Conservation (phyloP, 2,329 filamentous ascomycete species). For the Penicillium paneum region DNA sequence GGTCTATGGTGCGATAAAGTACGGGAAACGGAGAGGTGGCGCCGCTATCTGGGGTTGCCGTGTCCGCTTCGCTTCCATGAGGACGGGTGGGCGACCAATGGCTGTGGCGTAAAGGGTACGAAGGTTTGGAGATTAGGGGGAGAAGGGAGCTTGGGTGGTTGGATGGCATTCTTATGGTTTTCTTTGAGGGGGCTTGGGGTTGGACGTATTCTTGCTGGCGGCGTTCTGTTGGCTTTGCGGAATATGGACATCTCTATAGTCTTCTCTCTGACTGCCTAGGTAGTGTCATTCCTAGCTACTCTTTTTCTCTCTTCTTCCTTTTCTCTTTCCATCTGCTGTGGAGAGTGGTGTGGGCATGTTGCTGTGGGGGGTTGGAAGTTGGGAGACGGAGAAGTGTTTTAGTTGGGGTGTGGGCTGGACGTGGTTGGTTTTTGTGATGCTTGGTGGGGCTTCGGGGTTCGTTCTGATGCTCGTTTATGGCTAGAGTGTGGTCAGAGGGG, state of each 20-base stretch:
- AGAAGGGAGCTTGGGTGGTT: neutral
- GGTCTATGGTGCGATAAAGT: neutral
- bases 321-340: constrained; percentile 3
- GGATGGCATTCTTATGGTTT: neutral
- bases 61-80: constrained; percentile 42
- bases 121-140: constrained; percentile 4
- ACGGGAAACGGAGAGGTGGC: constrained; percentile 2
- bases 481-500: constrained; percentile 3
- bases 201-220: neutral
- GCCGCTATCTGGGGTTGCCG: constrained; percentile 42
- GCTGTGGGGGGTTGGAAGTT: neutral
- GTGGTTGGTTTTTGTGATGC: constrained; percentile 2
- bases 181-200: neutral
- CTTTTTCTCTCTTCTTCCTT: neutral
- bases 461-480: constrained; percentile 1
- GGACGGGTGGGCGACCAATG: constrained; percentile 43
- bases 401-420: constrained; percentile 9
- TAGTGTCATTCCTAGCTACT: neutral
- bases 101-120: constrained; percentile 35
- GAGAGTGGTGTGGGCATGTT: neutral
- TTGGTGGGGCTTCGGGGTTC: neutral
- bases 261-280: neutral
- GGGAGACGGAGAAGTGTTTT: constrained; percentile 3
- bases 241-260: neutral
- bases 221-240: constrained; percentile 1